Evolutionary conservation across 108 stramenopile species (phyloP), one percentile per base, ranked within the genome.

Genomic region (Thalassiosira profunda): DNA sequence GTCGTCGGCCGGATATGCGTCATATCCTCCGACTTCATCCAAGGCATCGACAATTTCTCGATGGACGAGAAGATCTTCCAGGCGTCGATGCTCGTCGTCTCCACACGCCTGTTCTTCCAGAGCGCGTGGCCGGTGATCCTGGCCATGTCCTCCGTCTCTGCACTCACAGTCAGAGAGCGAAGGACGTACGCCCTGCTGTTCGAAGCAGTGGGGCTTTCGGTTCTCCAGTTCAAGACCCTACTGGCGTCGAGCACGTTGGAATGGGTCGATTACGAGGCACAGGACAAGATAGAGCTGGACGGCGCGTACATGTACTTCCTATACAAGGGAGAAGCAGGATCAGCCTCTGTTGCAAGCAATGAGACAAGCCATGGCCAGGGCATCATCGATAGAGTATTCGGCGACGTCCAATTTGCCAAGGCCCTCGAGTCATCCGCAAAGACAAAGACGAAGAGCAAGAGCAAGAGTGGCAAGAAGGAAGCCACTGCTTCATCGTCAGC

Each of bases 191-290:
- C 52, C 9, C 29, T 58, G 23, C 37, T 80, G 35, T 74, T 74
- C 28, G 33, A 59, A 11, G 28, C 21, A 5, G 58, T 80, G 12
- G 79, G 72, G 21, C 36, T 80, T 51, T 45, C 73, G 1, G 37
- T 69, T 11, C 68, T 80, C 35, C 79, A 80, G 51, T 80, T 74
- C 61, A 67, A 69, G 44, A 63, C 72, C 1, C 60, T 78, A 57
- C 44, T 80, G 1, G 20, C 72, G 15, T 74, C 79, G 1, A 47
- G 43, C 24, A 54, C 72, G 6, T 33, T 74, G 15, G 72, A 68
- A 17, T 79, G 77, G 77, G 51, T 68, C 17, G 57, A 73, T 35
- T 36, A 53, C 14, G 66, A 45, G 17, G 38, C 43, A 0, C 17
- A 67, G 4, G 59, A 67, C 18, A 38, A 67, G 11, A 40, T 79